Base-by-base conservation (phyloP, 2,329 filamentous ascomycete genomes). In the Xylariaceae sp. region DNA sequence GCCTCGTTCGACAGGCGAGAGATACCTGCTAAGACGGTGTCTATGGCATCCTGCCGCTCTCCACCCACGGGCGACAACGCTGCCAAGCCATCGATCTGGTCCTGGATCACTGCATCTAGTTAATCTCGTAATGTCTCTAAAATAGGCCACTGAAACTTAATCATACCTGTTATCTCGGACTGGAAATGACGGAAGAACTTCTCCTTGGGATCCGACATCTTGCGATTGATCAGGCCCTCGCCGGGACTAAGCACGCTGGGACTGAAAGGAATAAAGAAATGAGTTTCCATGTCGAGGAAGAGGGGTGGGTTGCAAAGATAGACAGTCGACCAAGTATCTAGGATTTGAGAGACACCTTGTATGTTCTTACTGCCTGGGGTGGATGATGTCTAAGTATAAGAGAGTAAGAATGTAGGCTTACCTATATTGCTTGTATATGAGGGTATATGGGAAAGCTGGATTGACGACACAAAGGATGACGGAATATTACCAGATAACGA, bases 171-270 rank as follows among this genome's bases (percentile, higher is more conserved):
- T 49, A 89, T 84, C 73, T 90, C 87, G 65, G 87, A 81, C 63
- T 91, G 88, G 68, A 96, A 96, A 70, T 91, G 89, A 65, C 86
- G 85, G 72, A 93, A 93, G 77, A 96, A 96, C 40, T 85, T 85
- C 69, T 93, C 88, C 64, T 92, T 95, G 54, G 85, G 75, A 56
- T 82, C 78, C 58, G 71, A 69, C 73, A 76, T 76, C 45, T 68
- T 70, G 54, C 63, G 65, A 16, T 56, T 60, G 14, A 60, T 59
- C 44, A 65, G 65, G 58, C 60, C 63, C 50, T 60, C 64, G 16
- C 56, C 50, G n/a, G 59, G 56, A 32, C 57, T 46, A 45, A 63
- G 21, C 45, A 61, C 57, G 40, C 41, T 62, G 10, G 58, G 57
- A 4, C 56, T 57, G 44, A 69, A 67, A 19, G 66, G 66, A 21